These are phyloP conservation scores for Suhomyces coccinellae DNA, from an alignment of 1,139 yeast genomes.

Conservation along the genomic window DNA sequence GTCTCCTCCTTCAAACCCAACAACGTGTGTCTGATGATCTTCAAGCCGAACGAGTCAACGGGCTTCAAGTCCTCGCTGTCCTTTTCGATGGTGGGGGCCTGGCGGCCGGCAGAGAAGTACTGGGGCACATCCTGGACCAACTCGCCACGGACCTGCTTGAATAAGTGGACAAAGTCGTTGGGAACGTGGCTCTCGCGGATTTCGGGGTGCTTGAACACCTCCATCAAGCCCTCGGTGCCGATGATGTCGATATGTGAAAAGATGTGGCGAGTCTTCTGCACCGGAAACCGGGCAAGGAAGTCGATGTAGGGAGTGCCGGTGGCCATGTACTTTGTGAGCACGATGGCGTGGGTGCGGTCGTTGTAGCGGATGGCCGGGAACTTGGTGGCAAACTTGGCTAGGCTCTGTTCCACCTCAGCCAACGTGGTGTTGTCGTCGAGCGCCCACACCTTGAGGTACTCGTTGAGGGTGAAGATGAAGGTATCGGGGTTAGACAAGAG, in stretches of 20 bases:
- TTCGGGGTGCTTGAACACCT: constrained; percentile 28
- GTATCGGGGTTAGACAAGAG: constrained; percentile 35
- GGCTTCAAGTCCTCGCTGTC: constrained; percentile 59
- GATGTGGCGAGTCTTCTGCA: constrained; percentile 33
- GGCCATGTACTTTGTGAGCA: constrained; percentile 17
- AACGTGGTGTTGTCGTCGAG: constrained; percentile 28
- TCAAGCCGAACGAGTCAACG: constrained; percentile 79
- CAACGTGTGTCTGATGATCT: constrained; percentile 76
- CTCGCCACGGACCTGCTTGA: constrained; percentile 26
- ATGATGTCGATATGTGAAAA: constrained; percentile 67
- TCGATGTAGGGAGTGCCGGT: constrained; percentile 14
- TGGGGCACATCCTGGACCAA: constrained; percentile 22
- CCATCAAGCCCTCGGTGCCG: constrained; percentile 60
- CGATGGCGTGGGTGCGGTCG: constrained; percentile 50
- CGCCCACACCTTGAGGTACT: constrained; percentile 38
- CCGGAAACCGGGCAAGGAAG: constrained; percentile 21
- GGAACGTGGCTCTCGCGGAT: constrained; percentile 37
- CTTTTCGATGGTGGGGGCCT: constrained; percentile 45
- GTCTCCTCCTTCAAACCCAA: constrained; percentile 54
- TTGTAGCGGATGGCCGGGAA: constrained; percentile 36
- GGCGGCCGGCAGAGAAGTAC: constrained; percentile 28
- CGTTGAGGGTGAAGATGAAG: constrained; percentile 38
- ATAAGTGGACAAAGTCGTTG: constrained; percentile 32
- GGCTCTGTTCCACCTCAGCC: constrained; percentile 29
- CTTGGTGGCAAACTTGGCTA: constrained; percentile 27